Conservation (phyloP, 805 yeast genomes). For the Citeromyces matritensis region DNA sequence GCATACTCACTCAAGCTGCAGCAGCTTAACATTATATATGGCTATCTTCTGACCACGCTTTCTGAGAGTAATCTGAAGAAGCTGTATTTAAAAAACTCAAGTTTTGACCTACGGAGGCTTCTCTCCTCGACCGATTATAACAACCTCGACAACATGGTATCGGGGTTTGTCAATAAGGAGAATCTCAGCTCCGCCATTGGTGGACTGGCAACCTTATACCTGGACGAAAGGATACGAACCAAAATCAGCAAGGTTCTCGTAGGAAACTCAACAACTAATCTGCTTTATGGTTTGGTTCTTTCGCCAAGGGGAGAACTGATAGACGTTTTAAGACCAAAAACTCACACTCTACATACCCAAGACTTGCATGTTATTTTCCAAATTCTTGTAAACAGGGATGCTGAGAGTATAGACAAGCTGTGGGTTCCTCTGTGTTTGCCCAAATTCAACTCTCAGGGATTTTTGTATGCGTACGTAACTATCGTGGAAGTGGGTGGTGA, state of each 20-base stretch:
- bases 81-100: constrained; percentile 56
- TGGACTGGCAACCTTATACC: constrained; percentile 46
- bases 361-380: constrained; percentile 68
- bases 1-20: constrained; percentile 27
- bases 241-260: constrained; percentile 42
- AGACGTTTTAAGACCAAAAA: constrained; percentile 58
- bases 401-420: constrained; percentile 46
- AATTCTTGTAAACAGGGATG: constrained; percentile 46
- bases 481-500: constrained; percentile 25
- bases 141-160: constrained; percentile 52
- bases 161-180: constrained; percentile 28
- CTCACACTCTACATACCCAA: constrained; percentile 66
- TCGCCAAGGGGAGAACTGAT: constrained; percentile 51
- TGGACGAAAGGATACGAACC: constrained; percentile 41
- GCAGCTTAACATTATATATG: constrained; percentile 61
- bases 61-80: constrained; percentile 66
- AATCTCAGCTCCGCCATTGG: constrained; percentile 50
- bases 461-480: constrained; percentile 67
- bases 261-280: constrained; percentile 28
- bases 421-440: constrained; percentile 95
- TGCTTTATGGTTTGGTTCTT: constrained; percentile 65
- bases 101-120: constrained; percentile 67
- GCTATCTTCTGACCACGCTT: constrained; percentile 67
- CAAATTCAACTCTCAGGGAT: constrained; percentile 78
- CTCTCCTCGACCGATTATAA: constrained; percentile 63